A percentile compares a stretch with the other conserved stretches of the same genome.
Evolutionary conservation across 495 filamentous ascomycete genomes (phyloP).

Genomic region (Jackrogersella minutella): DNA sequence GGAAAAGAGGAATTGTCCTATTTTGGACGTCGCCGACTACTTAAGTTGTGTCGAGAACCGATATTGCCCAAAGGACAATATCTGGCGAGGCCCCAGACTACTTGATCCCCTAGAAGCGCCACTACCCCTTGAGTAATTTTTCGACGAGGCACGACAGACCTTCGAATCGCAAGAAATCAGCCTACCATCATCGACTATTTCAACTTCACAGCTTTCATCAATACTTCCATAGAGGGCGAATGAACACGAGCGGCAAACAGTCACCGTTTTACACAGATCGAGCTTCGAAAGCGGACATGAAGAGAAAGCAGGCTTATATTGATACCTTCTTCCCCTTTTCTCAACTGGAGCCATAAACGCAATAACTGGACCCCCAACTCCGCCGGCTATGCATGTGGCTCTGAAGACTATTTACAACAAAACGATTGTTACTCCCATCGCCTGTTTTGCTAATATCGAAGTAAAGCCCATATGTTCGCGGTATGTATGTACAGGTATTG

Average conservation of each 20-base stretch:
- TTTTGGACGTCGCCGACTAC: neutral
- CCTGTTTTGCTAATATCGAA: neutral
- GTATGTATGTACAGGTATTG: constrained; percentile 30
- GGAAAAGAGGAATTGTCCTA: neutral
- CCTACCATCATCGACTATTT: neutral
- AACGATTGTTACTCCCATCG: neutral
- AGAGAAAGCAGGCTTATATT: constrained; percentile 8
- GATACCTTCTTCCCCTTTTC: constrained; percentile 8
- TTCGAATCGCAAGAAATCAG: too few species aligned
- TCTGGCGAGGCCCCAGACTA: neutral
- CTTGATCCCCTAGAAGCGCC: neutral
- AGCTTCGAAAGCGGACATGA: neutral
- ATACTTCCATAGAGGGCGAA: neutral
- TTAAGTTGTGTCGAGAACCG: too few species aligned
- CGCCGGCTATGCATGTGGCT: constrained; percentile 39
- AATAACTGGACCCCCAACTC: constrained; percentile 18
- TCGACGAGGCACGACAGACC: neutral
- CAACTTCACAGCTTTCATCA: neutral
- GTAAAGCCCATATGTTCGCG: constrained; percentile 10
- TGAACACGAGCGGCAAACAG: constrained; percentile 3
- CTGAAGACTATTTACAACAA: constrained; percentile 18
- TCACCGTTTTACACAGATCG: neutral
- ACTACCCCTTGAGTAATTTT: neutral
- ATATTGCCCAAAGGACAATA: neutral
- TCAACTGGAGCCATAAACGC: neutral